These are phyloP conservation scores for Parathielavia appendiculata DNA, from an alignment of 495 filamentous ascomycete species.

Conservation along the genomic window DNA sequence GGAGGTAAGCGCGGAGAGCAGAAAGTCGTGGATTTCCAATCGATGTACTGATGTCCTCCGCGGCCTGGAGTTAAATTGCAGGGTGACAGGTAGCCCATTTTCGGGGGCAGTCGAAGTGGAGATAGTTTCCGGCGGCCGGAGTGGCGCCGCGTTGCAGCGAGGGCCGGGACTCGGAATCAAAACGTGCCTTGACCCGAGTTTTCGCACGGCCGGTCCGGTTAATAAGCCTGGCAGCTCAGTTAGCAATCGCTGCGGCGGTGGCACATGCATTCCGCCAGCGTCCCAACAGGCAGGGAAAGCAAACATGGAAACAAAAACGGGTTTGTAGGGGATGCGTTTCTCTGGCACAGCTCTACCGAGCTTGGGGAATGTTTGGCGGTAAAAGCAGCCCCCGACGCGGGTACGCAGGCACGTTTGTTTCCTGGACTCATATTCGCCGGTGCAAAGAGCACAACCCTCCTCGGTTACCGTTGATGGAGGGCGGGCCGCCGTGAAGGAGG, in stretches of 20 bases:
- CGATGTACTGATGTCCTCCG: not conserved
- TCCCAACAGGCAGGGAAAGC: conserved; percentile 9
- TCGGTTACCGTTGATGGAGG: conserved; percentile 21
- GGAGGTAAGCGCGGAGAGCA: not conserved
- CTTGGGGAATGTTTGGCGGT: not conserved
- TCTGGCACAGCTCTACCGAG: conserved; percentile 13
- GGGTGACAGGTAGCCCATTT: conserved; percentile 9
- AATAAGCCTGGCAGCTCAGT: no score
- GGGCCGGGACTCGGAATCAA: conserved; percentile 16
- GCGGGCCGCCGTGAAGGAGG: conserved; percentile 21
- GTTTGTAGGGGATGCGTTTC: conserved; percentile 17
- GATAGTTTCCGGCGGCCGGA: not conserved
- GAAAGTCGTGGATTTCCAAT: conserved; percentile 1
- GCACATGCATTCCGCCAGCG: not conserved
- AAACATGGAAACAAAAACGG: conserved; percentile 8
- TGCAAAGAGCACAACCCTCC: not conserved
- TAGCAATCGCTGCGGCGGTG: conserved; percentile 8
- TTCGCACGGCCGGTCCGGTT: conserved; percentile 15
- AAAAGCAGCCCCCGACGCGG: conserved; percentile 1
- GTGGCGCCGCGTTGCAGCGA: conserved; percentile 1
- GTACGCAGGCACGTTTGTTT: conserved; percentile 9
- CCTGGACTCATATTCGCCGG: conserved; percentile 14
- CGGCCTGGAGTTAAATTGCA: conserved; percentile 10
- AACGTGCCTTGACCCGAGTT: conserved; percentile 11
- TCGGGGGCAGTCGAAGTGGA: not conserved